Base-by-base conservation (phyloP, 2,329 filamentous ascomycete species). In the Pseudocercospora crystallina region DNA sequence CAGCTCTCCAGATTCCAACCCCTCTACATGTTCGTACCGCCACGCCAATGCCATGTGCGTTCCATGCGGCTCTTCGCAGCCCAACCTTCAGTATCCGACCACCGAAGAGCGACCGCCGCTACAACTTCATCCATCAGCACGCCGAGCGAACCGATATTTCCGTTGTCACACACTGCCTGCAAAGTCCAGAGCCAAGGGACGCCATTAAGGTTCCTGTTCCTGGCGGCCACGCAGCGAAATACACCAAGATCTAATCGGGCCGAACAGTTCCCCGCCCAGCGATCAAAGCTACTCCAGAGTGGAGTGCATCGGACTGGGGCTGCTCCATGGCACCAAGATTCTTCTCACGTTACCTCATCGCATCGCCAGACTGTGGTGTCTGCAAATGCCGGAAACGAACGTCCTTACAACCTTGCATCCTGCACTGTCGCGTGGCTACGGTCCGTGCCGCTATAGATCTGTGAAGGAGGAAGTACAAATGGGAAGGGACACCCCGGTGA, bases 81-180 rank as follows among this genome's bases (percentile, higher is more conserved):
- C 29, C 10, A 40, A 8, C 45, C 45, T 34, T 40, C 45, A 47
- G 32, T 40, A 31, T 29, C 37, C 45, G 36, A 35, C 36, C 43
- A 13, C 45, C 45, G 45, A 39, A 20, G 31, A 47, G 37, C n/a
- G n/a, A 17, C 44, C 44, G 44, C 44, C 11, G 39, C 36, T 40
- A 29, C 32, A 12, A 34, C 30, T 26, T 26, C 20, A 26, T 26
- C 20, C 20, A 26, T 26, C 7, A 7, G 35, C 15, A n/a, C 15
- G 31, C 5, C 38, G n/a, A 46, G 29, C 14, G 35, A 13, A 37
- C 14, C 35, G 33, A 46, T 34, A 13, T 34, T 43, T 15, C 41
- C 41, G 7, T 43, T 43, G 33, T 20, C 30, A 29, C 17, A 8
- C 8, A 34, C 31, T 17, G 41, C 41, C 10, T 33, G 11, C 41